Evolutionary conservation across 1,284 basidiomycete species (phyloP).

Genomic region (Puccinia triticina): DNA sequence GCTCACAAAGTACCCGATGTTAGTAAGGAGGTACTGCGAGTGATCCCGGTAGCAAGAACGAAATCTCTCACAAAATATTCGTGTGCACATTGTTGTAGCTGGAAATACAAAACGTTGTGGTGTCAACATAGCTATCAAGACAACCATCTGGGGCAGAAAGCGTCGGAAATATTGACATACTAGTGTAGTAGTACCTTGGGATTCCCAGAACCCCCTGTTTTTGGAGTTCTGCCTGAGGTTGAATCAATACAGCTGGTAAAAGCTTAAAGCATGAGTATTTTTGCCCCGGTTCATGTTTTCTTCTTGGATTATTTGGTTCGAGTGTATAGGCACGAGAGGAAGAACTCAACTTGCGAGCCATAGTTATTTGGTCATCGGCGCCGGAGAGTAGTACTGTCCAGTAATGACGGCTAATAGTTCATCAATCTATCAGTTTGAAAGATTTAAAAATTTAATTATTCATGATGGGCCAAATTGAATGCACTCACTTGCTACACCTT

Average conservation of each 20-base stretch:
- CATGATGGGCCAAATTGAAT: too few relatives aligned
- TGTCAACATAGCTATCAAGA: too few relatives aligned
- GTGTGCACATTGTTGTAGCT: slow-evolving; percentile 50
- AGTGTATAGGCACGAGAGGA: too few relatives aligned
- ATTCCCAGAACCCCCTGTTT: slow-evolving; percentile 12
- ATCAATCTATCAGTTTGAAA: too few relatives aligned
- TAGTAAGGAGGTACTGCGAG: too few relatives aligned
- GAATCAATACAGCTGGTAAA: slow-evolving; percentile 36
- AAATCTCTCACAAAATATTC: background rate
- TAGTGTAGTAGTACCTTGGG: slow-evolving; percentile 31
- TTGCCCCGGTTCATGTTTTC: background rate
- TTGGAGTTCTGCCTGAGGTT: slow-evolving; percentile 43
- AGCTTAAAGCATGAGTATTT: background rate
- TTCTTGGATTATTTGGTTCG: background rate
- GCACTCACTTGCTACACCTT: slow-evolving; percentile 33
- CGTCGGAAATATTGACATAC: background rate
- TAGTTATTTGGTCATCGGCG: too few relatives aligned
- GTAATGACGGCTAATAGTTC: slow-evolving; percentile 23
- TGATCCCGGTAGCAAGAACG: too few relatives aligned
- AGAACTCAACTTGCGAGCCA: slow-evolving; percentile 51
- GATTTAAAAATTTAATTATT: too few relatives aligned
- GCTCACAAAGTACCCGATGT: background rate
- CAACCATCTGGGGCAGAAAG: background rate
- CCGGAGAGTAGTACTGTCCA: slow-evolving; percentile 29
- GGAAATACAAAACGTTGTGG: background rate